These are phyloP conservation scores for Colletotrichum caudatum DNA, from an alignment of 2,329 filamentous ascomycete genomes.

Conservation along the genomic window DNA sequence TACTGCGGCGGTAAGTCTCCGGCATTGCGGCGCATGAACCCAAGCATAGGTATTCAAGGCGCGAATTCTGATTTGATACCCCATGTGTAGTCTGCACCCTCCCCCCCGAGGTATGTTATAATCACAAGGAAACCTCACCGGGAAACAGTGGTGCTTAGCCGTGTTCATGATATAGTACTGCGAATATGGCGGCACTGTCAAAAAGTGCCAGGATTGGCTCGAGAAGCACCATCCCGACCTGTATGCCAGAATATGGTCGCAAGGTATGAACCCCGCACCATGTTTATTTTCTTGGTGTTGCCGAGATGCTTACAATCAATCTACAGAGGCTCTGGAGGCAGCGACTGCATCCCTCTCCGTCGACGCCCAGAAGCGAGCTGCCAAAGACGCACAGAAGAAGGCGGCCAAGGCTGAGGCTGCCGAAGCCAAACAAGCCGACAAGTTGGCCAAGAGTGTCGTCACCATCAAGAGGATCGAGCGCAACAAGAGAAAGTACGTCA, in stretches of 20 bases:
- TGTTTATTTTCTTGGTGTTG: neutral
- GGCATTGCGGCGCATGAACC: constrained; percentile 11
- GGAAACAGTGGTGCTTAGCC: neutral
- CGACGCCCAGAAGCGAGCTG: constrained; percentile 92
- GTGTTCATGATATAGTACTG: constrained; percentile 78
- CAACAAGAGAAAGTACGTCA: constrained; percentile 98
- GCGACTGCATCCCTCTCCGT: constrained; percentile 88
- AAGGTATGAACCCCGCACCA: constrained; percentile 66
- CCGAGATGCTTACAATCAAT: constrained; percentile 15
- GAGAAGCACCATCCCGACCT: constrained; percentile 78
- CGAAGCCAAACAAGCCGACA: constrained; percentile 85
- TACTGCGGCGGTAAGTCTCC: constrained; percentile 69
- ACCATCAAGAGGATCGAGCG: constrained; percentile 97
- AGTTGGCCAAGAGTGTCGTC: constrained; percentile 84
- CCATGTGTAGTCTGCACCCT: constrained; percentile 68
- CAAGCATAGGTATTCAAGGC: constrained; percentile 3
- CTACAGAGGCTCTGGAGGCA: constrained; percentile 80
- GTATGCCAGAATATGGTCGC: constrained; percentile 86
- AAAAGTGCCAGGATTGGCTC: constrained; percentile 98
- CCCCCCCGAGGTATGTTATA: constrained; percentile 69
- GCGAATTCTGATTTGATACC: constrained; percentile 32
- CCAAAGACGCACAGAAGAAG: constrained; percentile 97
- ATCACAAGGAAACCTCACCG: neutral
- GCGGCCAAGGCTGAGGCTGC: constrained; percentile 91
- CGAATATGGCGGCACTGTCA: constrained; percentile 95